A percentile compares a stretch with the other conserved stretches of the same genome.
phyloP scores from a whole-genome alignment of 192 early-diverging fungal species.

The Pilobolus umbonatus region DNA sequence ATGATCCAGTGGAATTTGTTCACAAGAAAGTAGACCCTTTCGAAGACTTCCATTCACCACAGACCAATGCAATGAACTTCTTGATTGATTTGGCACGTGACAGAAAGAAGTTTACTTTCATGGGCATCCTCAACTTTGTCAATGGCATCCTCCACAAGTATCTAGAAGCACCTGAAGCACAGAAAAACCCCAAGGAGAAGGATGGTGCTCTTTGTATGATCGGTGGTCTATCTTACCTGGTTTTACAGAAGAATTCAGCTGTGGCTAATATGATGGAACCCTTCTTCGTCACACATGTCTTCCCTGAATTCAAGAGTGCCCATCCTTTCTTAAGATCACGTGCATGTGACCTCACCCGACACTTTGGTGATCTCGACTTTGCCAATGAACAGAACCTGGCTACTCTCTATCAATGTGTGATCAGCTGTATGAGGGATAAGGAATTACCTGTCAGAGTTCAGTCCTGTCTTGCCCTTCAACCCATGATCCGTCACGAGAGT shows the following conservation, averaged over 20 bases:
- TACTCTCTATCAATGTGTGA: slow-evolving; percentile 44
- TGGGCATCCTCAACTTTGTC: slow-evolving; percentile 72
- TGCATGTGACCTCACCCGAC: slow-evolving; percentile 48
- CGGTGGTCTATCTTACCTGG: slow-evolving; percentile 60
- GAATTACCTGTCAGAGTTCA: slow-evolving; percentile 87
- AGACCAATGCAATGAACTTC: slow-evolving; percentile 67
- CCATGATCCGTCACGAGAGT: slow-evolving; percentile 69
- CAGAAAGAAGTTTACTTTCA: slow-evolving; percentile 75
- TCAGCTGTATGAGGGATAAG: slow-evolving; percentile 64
- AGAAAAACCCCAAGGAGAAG: slow-evolving; percentile 74
- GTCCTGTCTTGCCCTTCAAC: slow-evolving; percentile 77
- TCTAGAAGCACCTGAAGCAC: slow-evolving; percentile 55
- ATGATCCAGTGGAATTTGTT: slow-evolving; percentile 91
- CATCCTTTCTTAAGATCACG: slow-evolving; percentile 79
- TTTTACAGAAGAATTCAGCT: slow-evolving; percentile 71
- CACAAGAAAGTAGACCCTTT: slow-evolving; percentile 73
- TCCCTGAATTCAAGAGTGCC: slow-evolving; percentile 86
- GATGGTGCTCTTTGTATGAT: slow-evolving; percentile 92
- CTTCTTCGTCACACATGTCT: slow-evolving; percentile 81
- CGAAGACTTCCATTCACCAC: slow-evolving; percentile 81
- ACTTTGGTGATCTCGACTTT: slow-evolving; percentile 59
- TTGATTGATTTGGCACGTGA: slow-evolving; percentile 74
- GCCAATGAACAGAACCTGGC: slow-evolving; percentile 46
- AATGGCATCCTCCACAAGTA: slow-evolving; percentile 72
- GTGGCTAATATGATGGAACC: slow-evolving; percentile 72